Evolutionary conservation across 495 filamentous ascomycete species (phyloP), one percentile per base, ranked within the genome.

Genomic region (Daldinia bambusicola): DNA sequence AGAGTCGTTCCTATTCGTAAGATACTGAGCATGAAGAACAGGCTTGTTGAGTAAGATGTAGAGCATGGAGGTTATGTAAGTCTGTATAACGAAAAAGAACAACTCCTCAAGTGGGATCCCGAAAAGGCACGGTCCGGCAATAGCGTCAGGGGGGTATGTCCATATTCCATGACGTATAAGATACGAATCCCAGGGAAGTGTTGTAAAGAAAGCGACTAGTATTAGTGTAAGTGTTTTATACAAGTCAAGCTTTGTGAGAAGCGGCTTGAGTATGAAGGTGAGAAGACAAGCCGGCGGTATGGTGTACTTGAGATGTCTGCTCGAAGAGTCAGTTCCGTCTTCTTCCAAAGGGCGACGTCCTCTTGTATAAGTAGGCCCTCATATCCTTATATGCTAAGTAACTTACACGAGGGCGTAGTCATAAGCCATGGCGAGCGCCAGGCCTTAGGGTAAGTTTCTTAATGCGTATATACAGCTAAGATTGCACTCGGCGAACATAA

Each of bases 61-160:
- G 22, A 91, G 71, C 32, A 91, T 75, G 2, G 85, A 84, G 5
- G 90, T 91, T 74, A 84, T 89, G 74, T 91, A 92, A 6, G 90
- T 92, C 75, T 92, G 90, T 36, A 92, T 85, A n/a, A 91, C 75
- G 76, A 92, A 92, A 82, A 92, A 92, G 78, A 91, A 91, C 22
- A 91, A 66, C 70, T 92, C 90, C 74, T 92, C 90, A 2, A 83
- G 67, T 0, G 90, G 90, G 55, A 92, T 88, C 6, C 74, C 74
- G 71, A 86, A 86, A 18, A 91, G 75, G 1, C 79, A 86, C 14
- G 79, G 82, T 1, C 90, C 90, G 40, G 88, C 52, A 18, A 91
- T 82, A 6, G 82, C 89, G 48, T 84, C 77, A 9, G 81, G 73
- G 8, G 90, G 89, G 72, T 91, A 92, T n/a, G 85, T 88, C 90